Base-by-base conservation (phyloP, 768 basidiomycete genomes). In the Sporobolomyces pararoseus region DNA sequence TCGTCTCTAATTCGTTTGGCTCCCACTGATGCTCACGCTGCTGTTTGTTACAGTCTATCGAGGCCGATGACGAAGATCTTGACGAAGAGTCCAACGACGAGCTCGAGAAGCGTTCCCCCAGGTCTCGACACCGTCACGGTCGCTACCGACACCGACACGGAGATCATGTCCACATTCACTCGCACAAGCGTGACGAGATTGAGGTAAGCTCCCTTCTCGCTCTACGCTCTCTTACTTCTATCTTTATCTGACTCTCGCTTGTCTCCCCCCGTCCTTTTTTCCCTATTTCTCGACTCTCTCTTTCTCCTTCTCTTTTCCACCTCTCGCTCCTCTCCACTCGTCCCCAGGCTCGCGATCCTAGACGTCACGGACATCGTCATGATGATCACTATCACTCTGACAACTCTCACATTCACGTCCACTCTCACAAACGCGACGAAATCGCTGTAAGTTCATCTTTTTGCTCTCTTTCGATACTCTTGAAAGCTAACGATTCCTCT, bases 351-450 rank as follows among this genome's bases (percentile, higher is more conserved):
- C 51, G 52, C 42, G 47, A 34, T 17, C 63, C 52, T 52, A 52
- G 52, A 10, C 37, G 32, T 31, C 64, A 55, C 54, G 42, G 54
- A 12, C 46, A 47, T 21, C 39, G 17, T 42, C 10, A 42, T 17
- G 9, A 9, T 17, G 39, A 42, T 42, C 39, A 42, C 58, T 6
- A 42, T 37, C 49, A 62, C 37, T 4, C 62, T 46, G 51, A 49
- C 57, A 17, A 37, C 19, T 34, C 31, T 12, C 66, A 67, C 42
- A 47, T 32, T 25, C 66, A 68, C 66, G 60, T 46, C 13, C 66
- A 68, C 52, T 29, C 61, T 27, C 64, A 71, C 60, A 63, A 75
- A 53, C 68, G 65, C 14, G 66, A 69, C 66, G 70, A 60, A 39
- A 37, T 70, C 37, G 55, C 31, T 31, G 67, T 63, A 44, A 35